phyloP scores from a whole-genome alignment of 139 green algal species.

The Trebouxia sp. region DNA sequence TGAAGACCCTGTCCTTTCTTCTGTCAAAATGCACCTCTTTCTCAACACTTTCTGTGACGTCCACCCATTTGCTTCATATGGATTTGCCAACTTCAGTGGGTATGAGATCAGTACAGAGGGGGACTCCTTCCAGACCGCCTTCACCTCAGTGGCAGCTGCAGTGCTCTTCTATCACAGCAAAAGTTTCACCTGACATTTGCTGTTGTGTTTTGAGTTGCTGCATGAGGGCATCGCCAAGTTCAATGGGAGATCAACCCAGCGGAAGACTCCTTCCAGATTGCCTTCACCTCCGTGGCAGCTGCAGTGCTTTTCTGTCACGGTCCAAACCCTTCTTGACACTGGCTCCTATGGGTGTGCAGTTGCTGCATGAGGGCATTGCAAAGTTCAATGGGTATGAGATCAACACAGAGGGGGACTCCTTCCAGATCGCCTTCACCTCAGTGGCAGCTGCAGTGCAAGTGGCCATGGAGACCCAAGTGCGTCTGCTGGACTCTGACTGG shows the following conservation, averaged over 20 bases:
- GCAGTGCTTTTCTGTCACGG: slow-evolving; percentile 74
- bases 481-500: slow-evolving; percentile 77
- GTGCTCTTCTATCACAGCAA: no score
- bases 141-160: slow-evolving; percentile 55
- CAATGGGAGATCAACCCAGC: slow-evolving; percentile 75
- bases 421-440: slow-evolving; percentile 72
- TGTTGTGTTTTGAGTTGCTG: slow-evolving; percentile 52
- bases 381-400: slow-evolving; percentile 72
- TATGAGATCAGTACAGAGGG: slow-evolving; percentile 83
- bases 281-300: slow-evolving; percentile 55
- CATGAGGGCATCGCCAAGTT: slow-evolving; percentile 65
- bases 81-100: slow-evolving; percentile 61
- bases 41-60: background rate
- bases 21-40: background rate
- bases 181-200: background rate
- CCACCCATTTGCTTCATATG: slow-evolving; percentile 63
- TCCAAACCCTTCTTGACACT: background rate
- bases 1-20: no score
- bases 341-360: slow-evolving; percentile 19
- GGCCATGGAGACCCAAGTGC: slow-evolving; percentile 74
- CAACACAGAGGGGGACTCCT: slow-evolving; percentile 79
- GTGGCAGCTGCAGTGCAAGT: slow-evolving; percentile 64
- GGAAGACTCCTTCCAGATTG: slow-evolving; percentile 76
- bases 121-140: slow-evolving; percentile 79
- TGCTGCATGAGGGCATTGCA: slow-evolving; percentile 75